Evolutionary conservation across 2,329 filamentous ascomycete species (phyloP).

Genomic region (Fusarium sp.): DNA sequence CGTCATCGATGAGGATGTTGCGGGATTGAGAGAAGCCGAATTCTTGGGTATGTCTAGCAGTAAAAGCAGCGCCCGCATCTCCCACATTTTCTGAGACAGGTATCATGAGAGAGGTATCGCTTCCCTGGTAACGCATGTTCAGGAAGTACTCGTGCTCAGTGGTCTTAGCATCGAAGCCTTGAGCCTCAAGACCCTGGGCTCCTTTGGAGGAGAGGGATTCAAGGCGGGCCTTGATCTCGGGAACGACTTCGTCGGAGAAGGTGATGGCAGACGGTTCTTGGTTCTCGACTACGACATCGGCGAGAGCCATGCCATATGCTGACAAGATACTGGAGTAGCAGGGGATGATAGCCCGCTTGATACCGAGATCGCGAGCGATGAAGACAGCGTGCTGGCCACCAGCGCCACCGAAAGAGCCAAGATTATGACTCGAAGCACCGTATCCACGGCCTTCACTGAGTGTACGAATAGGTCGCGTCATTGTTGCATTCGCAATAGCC

Average conservation of each 20-base stretch:
- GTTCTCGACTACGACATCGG: conserved; percentile 59
- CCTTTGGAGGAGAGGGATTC: conserved; percentile 43
- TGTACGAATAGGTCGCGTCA: conserved; percentile 75
- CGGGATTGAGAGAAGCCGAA: conserved; percentile 57
- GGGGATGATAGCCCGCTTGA: conserved; percentile 58
- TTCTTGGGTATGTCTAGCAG: conserved; percentile 54
- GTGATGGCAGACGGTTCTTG: conserved; percentile 54
- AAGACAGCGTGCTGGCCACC: conserved; percentile 60
- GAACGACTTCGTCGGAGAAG: conserved; percentile 37
- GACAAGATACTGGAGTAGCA: conserved; percentile 61
- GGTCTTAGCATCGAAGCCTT: conserved; percentile 55
- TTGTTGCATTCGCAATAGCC: conserved; percentile 79
- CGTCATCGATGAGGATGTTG: conserved; percentile 57
- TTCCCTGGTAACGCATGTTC: conserved; percentile 60
- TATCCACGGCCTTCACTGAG: conserved; percentile 49
- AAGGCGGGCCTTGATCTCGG: conserved; percentile 39
- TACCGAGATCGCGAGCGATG: conserved; percentile 58
- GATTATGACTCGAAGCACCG: conserved; percentile 42
- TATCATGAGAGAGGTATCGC: conserved; percentile 59
- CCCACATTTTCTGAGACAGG: conserved; percentile 35
- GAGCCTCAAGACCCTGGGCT: conserved; percentile 33
- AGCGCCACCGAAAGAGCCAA: conserved; percentile 51
- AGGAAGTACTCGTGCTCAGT: conserved; percentile 59
- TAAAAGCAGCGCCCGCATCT: conserved; percentile 52
- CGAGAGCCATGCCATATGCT: conserved; percentile 61